Evolutionary conservation across 441 rosid species (phyloP), one percentile per base, ranked within the genome.

Genomic region (Dalechampia spathulata): DNA sequence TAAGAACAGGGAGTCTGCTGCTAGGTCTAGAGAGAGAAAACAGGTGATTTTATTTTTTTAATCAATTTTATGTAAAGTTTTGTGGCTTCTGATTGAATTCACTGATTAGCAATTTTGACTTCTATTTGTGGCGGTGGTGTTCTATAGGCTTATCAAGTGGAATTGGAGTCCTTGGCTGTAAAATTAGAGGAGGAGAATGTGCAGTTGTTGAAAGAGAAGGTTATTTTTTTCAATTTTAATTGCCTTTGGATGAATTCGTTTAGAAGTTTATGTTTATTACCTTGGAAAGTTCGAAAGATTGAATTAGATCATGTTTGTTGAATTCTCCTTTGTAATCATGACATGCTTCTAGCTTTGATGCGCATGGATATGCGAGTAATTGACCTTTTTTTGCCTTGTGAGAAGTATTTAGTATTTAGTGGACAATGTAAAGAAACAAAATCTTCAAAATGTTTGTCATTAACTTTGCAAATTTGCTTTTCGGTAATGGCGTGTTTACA

Each of bases 1-100:
- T 36, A 90, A 90, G 90, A 90, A 90, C 44, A 71, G 96, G 57
- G 99, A 92, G 67, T 89, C 95, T 2, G 97, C 99, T 1, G 97
- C 97, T 3, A 65, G 97, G 71, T 92, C 99, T 2, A 72, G 99
- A 70, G 99, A 86, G 69, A 75, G 99, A 70, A 92, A 92, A 70
- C 95, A 83, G 85, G 95, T 83, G 7, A 20, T 56, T 21, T 22
- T 12, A 1, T 13, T 9, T 15, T 12, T 28, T 2, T 32, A 1
- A 20, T 15, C 2, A 10, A 16, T 20, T 23, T 4, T 10, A 12
- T 12, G n/a, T 40, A 3, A 7, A 25, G 3, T 13, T 21, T 21
- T 49, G 14, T 38, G 46, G 9, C 21, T 46, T n/a, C 6, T 40
- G 45, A 26, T 50, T 52, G 42, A 49, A 19, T 37, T 49, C 37